A percentile compares a stretch with the other conserved stretches of the same genome.
Conservation (phyloP, 805 yeast species). For the Lipomyces mesembrius region DNA sequence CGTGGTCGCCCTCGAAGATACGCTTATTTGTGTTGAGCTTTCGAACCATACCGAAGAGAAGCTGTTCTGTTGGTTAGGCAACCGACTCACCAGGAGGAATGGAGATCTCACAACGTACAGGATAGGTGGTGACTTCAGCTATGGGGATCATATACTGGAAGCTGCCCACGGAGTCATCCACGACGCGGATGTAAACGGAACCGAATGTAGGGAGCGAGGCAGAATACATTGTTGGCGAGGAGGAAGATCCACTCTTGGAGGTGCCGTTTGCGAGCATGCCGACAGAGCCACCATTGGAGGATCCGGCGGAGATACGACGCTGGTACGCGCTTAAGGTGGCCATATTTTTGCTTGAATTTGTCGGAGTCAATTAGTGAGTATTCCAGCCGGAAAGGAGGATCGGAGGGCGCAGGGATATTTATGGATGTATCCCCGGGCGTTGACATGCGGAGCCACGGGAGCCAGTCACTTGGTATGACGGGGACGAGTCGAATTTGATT, state of each 20-base stretch:
- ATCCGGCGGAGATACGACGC: constrained; percentile 29
- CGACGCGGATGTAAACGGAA: constrained; percentile 30
- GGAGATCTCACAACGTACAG: constrained; percentile 13
- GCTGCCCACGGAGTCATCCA: constrained; percentile 17
- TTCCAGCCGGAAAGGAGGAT: neutral
- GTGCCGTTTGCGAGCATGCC: constrained; percentile 18
- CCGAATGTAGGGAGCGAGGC: constrained; percentile 16
- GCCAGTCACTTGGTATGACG: no score
- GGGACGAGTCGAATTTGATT: no score
- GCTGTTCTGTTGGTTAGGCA: constrained; percentile 10
- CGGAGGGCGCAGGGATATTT: neutral
- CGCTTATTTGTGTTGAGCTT: constrained; percentile 33
- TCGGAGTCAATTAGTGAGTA: neutral
- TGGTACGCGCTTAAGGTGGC: constrained; percentile 23
- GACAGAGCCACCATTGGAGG: constrained; percentile 15
- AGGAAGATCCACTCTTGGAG: constrained; percentile 16
- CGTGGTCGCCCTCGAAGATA: constrained; percentile 33
- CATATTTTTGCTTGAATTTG: neutral
- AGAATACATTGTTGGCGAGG: constrained; percentile 25
- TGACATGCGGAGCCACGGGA: no score
- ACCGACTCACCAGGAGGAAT: neutral
- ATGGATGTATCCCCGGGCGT: no score
- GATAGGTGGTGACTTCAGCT: constrained; percentile 28
- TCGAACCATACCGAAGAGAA: constrained; percentile 30
- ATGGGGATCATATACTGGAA: constrained; percentile 32